These are phyloP conservation scores for Penicillium sp. DNA, from an alignment of 2,329 filamentous ascomycete genomes.

Conservation along the genomic window DNA sequence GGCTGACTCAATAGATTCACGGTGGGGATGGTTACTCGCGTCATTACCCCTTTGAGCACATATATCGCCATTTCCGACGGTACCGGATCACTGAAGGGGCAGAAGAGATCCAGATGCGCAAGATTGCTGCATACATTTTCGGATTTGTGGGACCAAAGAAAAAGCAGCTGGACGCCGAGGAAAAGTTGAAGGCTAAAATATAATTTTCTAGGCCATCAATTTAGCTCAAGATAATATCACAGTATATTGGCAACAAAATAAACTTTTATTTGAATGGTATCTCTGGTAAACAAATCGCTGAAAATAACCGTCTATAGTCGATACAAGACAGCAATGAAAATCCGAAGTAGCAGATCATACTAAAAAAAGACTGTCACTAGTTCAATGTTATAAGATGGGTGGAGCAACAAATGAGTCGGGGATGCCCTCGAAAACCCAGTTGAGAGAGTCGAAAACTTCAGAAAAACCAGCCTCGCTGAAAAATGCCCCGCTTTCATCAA, in stretches of 20 bases:
- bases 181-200: slow-evolving; percentile 12
- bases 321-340: not conserved
- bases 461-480: slow-evolving; percentile 56
- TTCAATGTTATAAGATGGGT: slow-evolving; percentile 28
- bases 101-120: slow-evolving; percentile 68
- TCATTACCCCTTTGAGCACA: slow-evolving; percentile 64
- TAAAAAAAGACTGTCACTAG: not conserved
- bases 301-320: not conserved
- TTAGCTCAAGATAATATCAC: not conserved
- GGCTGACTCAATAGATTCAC: slow-evolving; percentile 40
- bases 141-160: slow-evolving; percentile 40
- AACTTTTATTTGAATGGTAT: slow-evolving; percentile 13
- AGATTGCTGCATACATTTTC: slow-evolving; percentile 61
- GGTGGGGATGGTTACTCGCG: slow-evolving; percentile 62
- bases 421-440: slow-evolving; percentile 87
- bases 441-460: slow-evolving; percentile 82
- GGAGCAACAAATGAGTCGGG: slow-evolving; percentile 60
- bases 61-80: slow-evolving; percentile 64
- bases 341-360: not conserved
- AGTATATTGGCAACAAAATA: not conserved
- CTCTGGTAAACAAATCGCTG: slow-evolving; percentile 5
- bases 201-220: not conserved
- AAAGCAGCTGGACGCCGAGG: not conserved
- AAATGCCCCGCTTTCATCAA: slow-evolving; percentile 38
- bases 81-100: slow-evolving; percentile 66